Evolutionary conservation across 2,329 filamentous ascomycete species (phyloP).

Genomic region (Aureobasidium sp.): DNA sequence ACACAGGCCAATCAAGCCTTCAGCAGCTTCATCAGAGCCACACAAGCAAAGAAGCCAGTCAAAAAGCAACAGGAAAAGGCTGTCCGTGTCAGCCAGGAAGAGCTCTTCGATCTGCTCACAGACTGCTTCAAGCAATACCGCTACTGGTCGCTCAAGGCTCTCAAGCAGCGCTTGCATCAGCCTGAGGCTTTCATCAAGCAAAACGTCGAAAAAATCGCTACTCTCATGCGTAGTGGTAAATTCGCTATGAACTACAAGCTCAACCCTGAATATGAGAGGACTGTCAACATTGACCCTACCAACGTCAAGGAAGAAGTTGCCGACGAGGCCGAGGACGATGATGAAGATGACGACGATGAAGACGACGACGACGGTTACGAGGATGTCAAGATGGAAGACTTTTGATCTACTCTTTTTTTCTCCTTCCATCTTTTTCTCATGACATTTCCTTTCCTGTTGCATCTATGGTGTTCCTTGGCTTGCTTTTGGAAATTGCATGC

Average conservation of each 20-base stretch:
- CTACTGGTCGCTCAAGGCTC: slow-evolving; percentile 88
- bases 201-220: slow-evolving; percentile 72
- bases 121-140: slow-evolving; percentile 74
- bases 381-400: slow-evolving; percentile 26
- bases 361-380: slow-evolving; percentile 46
- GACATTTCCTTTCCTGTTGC: neutral
- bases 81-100: slow-evolving; percentile 79
- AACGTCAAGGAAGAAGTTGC: slow-evolving; percentile 44
- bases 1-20: slow-evolving; percentile 26
- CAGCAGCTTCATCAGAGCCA: slow-evolving; percentile 27
- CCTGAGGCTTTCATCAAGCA: slow-evolving; percentile 90
- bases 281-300: slow-evolving; percentile 43
- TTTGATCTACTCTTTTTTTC: neutral
- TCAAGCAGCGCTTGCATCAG: slow-evolving; percentile 70
- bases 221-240: slow-evolving; percentile 70
- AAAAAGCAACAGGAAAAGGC: slow-evolving; percentile 67
- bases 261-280: slow-evolving; percentile 58
- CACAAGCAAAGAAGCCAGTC: slow-evolving; percentile 21
- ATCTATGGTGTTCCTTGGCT: neutral
- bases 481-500: neutral
- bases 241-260: slow-evolving; percentile 84
- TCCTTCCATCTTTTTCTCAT: neutral
- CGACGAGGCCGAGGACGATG: slow-evolving; percentile 29
- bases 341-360: slow-evolving; percentile 39
- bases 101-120: slow-evolving; percentile 80